A percentile compares a stretch with the other conserved stretches of the same genome.
phyloP scores from a whole-genome alignment of 108 stramenopile species.

The Skeletonema marinoi region DNA sequence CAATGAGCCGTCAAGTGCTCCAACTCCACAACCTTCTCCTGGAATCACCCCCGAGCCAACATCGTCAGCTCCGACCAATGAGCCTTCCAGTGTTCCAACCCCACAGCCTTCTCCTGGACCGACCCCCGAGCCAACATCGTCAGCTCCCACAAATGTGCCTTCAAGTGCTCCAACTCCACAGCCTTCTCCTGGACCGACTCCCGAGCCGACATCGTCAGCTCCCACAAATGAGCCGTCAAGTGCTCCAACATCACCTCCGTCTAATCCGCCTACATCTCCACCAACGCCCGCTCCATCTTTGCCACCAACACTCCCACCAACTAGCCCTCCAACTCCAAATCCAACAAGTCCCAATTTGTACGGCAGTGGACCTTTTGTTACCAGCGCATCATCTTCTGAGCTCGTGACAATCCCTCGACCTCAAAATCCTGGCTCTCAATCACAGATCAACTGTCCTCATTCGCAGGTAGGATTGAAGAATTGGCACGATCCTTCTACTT shows the following conservation, averaged over 20 bases:
- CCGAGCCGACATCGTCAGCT: neutral
- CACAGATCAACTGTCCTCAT: constrained; percentile 6
- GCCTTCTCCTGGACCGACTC: neutral
- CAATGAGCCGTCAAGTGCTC: neutral
- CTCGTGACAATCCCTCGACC: neutral
- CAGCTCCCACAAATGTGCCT: too few species aligned
- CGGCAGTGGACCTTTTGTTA: neutral
- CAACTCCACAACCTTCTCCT: neutral
- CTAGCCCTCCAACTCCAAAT: neutral
- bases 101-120: too few species aligned
- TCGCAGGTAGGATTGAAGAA: neutral
- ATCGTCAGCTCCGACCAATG: neutral
- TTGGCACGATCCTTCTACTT: constrained; percentile 4
- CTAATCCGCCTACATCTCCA: neutral
- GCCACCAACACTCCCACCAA: neutral
- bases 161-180: neutral
- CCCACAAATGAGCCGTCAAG: neutral
- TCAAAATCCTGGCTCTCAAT: neutral
- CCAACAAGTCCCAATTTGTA: neutral
- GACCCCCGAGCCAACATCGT: too few species aligned
- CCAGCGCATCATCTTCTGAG: neutral
- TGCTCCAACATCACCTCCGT: neutral
- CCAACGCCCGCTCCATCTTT: neutral
- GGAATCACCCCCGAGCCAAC: too few species aligned
- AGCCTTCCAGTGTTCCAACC: neutral